phyloP scores from a whole-genome alignment of 192 early-diverging fungal species.

The Backusella macrospora region DNA sequence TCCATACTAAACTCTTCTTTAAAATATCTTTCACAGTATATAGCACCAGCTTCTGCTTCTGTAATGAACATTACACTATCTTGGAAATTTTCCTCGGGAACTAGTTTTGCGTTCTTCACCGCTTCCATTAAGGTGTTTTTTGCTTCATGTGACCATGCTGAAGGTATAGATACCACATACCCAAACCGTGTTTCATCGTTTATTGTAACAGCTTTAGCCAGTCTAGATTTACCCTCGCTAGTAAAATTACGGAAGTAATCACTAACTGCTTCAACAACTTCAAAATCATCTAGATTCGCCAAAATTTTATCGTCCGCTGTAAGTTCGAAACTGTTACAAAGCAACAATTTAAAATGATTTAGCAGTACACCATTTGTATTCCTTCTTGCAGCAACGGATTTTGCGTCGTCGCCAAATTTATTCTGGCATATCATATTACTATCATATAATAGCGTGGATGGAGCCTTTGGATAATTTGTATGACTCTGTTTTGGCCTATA shows the following conservation, averaged over 20 bases:
- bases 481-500: conserved; percentile 51
- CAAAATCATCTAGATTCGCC: background rate
- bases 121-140: conserved; percentile 56
- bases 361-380: conserved; percentile 43
- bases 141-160: conserved; percentile 57
- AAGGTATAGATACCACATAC: conserved; percentile 49
- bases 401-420: conserved; percentile 46
- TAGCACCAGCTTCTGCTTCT: conserved; percentile 55
- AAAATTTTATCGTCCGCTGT: background rate
- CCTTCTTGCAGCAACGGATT: conserved; percentile 6
- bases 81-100: conserved; percentile 41
- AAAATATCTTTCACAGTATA: conserved; percentile 54
- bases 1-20: conserved; percentile 50
- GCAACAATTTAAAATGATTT: conserved; percentile 11
- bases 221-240: conserved; percentile 42
- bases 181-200: conserved; percentile 34
- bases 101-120: conserved; percentile 53
- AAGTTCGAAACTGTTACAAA: background rate
- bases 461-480: conserved; percentile 46
- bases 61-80: conserved; percentile 50
- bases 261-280: conserved; percentile 47
- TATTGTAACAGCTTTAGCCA: conserved; percentile 46
- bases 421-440: conserved; percentile 42
- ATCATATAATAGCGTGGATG: conserved; percentile 51
- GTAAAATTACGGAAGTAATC: conserved; percentile 51